Evolutionary conservation across 768 basidiomycete genomes (phyloP), one percentile per base, ranked within the genome.

Genomic region (Daedaleopsis sinensis): DNA sequence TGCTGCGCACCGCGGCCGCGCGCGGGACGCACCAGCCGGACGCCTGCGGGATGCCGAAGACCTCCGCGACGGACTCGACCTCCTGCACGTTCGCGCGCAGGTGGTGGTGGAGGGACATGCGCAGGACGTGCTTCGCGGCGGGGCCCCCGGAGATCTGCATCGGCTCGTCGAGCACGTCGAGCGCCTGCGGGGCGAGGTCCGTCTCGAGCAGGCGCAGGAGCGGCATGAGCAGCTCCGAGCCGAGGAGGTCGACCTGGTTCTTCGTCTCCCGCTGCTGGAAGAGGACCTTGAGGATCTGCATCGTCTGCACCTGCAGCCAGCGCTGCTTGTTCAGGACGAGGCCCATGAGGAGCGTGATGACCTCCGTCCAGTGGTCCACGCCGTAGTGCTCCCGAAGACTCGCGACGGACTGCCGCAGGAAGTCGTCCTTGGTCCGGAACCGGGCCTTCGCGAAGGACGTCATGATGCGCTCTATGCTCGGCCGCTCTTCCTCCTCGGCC

Each of bases 161-260:
- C 0, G 94, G 94, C 67, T 95, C 91, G 67, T 97, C 94, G 7
- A 98, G 82, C n/a, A 98, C 93, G 51, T 96, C 95, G 50, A 98
- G 80, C 1, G 94, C 95, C 63, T 91, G 86, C 9, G 88, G 75
- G 11, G 95, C 89, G 37, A 94, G 82, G 64, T 95, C 91, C 2
- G 92, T 93, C 66, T 91, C 89, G n/a, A 97, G 79, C 23, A 98
- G 82, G 27, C 94, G 87, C 36, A 98, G 77, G 27, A 98, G 80
- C 0, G 96, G 95, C 89, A 94, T 94, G 32, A 98, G 83, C 23
- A 96, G 79, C 71, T 97, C 95, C 1, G 91, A 89, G 2, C 93
- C 92, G 52, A 94, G 78, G 0, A 85, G 77, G 52, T 90, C 87
- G 23, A 93, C 81, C 16, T 89, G 85, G 58, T 81, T 87, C 61